Evolutionary conservation across 2,329 filamentous ascomycete genomes (phyloP).

Genomic region (Lasiodiplodia theobromae): DNA sequence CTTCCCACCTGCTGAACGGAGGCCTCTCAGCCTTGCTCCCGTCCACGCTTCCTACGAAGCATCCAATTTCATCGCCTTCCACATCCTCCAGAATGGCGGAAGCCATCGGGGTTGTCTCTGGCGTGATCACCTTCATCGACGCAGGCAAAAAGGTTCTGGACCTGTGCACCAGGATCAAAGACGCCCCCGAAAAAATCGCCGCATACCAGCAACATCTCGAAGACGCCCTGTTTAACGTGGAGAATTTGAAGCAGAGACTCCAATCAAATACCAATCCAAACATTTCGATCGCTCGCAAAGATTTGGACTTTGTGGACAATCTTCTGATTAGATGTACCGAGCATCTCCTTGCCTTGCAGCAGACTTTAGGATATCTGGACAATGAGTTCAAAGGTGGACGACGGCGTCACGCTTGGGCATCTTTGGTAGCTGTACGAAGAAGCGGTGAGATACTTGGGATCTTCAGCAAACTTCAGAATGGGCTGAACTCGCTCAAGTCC

Average conservation of each 20-base stretch:
- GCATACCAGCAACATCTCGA: background rate
- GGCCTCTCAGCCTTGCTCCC: background rate
- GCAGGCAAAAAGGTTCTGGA: background rate
- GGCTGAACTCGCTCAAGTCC: background rate
- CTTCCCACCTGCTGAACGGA: background rate
- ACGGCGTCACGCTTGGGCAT: background rate
- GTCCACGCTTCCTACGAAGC: background rate
- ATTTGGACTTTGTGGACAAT: background rate
- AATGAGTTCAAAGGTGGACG: background rate
- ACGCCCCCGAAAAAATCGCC: background rate
- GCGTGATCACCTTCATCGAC: constrained; percentile 5
- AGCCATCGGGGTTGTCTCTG: constrained; percentile 1
- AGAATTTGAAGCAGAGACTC: background rate
- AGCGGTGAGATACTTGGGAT: background rate
- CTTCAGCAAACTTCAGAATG: background rate
- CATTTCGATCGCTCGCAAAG: background rate
- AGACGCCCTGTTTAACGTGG: background rate
- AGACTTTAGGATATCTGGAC: background rate
- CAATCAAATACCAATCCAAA: background rate
- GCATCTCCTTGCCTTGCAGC: background rate
- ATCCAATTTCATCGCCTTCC: background rate
- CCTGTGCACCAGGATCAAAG: background rate
- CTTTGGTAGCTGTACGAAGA: background rate
- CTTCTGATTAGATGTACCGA: background rate
- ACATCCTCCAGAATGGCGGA: background rate